Evolutionary conservation across 2,329 filamentous ascomycete species (phyloP), one percentile per base, ranked within the genome.

Genomic region (Phaeoacremonium minimum): DNA sequence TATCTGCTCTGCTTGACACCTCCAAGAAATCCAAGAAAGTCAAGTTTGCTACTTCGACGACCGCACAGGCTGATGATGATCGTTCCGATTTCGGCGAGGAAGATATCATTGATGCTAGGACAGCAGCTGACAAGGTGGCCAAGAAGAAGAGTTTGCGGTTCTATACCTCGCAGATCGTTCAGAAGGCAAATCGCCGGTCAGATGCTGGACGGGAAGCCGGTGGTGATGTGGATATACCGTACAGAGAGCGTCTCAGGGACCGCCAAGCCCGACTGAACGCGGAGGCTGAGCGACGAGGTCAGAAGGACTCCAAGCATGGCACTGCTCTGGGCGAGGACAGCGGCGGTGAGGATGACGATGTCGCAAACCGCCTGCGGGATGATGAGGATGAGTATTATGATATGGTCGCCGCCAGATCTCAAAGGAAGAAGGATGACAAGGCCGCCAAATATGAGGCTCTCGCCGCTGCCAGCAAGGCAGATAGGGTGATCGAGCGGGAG

Each of bases 101-200:
- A 57, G 83, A 87, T 13, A 67, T 71, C 4, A 75, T 97, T 40
- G 87, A 89, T 36, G 80, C 82, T 9, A 75, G 81, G 43, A 81
- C 91, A 42, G 84, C 87, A 1, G 86, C 85, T 29, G 87, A 95
- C 52, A 98, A 98, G 64, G 86, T 83, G 0, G 77, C 80, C 41
- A 86, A 86, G 61, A 95, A 93, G 73, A 95, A 94, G 71, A 88
- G 80, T 46, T 76, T 98, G 40, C 85, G 89, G 44, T 98, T 98
- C 72, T 98, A 98, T 74, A 97, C 94, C 3, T 95, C 90, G 4
- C 93, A 98, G 58, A 93, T 98, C 47, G 85, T 87, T 18, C 91
- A 97, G 59, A 97, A 96, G 64, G 81, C 87, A 38, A 95, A 88
- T 66, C 90, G 87, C 58, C 87, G 87, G 37, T 79, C 81, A 6